phyloP scores from a whole-genome alignment of 2,329 filamentous ascomycete species.

The Leptodontidium sp. region DNA sequence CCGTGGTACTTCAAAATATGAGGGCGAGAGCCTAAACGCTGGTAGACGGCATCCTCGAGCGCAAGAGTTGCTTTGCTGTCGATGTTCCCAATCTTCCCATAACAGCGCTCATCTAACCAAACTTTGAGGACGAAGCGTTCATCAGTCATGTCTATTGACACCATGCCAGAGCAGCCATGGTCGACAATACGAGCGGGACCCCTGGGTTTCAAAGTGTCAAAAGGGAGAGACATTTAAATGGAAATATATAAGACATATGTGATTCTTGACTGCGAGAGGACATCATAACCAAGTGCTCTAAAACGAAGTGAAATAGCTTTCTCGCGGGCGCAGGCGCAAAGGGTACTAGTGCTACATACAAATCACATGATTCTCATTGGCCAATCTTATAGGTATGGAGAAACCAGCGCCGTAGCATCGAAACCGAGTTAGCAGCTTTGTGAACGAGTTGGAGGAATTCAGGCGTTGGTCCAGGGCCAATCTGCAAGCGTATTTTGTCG shows the following conservation, averaged over 20 bases:
- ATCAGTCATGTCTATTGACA: slow-evolving; percentile 17
- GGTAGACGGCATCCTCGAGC: slow-evolving; percentile 6
- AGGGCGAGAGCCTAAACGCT: slow-evolving; percentile 15
- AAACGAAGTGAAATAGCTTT: too few relatives aligned
- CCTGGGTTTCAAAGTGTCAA: slow-evolving; percentile 19
- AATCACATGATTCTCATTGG: too few relatives aligned
- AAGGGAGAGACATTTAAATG: slow-evolving; percentile 22
- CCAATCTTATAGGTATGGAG: too few relatives aligned
- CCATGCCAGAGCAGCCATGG: slow-evolving; percentile 1
- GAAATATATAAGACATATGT: not conserved
- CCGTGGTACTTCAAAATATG: slow-evolving; percentile 14
- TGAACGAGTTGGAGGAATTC: too few relatives aligned
- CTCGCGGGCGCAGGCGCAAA: too few relatives aligned
- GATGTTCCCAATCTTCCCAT: not conserved
- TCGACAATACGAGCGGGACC: slow-evolving; percentile 13
- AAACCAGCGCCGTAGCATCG: too few relatives aligned
- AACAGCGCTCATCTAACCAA: slow-evolving; percentile 17
- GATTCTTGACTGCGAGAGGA: too few relatives aligned
- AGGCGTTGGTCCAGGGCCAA: too few relatives aligned
- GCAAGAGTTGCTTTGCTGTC: slow-evolving; percentile 11
- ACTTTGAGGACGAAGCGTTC: slow-evolving; percentile 23
- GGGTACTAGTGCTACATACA: too few relatives aligned
- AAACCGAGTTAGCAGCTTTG: too few relatives aligned
- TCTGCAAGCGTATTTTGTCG: too few relatives aligned
- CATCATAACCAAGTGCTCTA: too few relatives aligned